Evolutionary conservation across 495 filamentous ascomycete species (phyloP), one percentile per base, ranked within the genome.

Genomic region (Aspergillus panamensis): DNA sequence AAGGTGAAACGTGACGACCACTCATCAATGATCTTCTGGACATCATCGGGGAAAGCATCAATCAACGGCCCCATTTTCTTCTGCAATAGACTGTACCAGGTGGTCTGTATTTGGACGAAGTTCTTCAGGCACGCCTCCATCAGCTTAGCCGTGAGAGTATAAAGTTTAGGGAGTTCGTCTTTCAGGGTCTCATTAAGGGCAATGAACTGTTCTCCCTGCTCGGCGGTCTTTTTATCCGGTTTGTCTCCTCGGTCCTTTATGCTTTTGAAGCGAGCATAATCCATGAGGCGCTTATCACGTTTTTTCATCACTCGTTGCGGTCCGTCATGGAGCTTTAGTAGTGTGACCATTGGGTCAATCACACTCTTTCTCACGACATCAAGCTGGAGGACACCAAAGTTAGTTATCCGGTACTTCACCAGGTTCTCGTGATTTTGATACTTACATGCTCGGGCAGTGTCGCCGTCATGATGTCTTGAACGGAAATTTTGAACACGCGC

Each of bases 121-220:
- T 88, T 90, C 55, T 80, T 82, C 32, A 96, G 73, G 58, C 89
- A 91, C 0, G 86, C 85, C 60, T 91, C 87, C 59, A 91, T 87
- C 47, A 96, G 72, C 62, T 85, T 87, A 51, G 85, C 87, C 1
- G 92, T 96, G 48, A 92, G 70, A 10, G 72, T 71, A 58, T 90
- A 96, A 12, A 99, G 83, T 64, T 86, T 89, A 10, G 94, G 94
- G 25, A 99, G 79, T 63, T 97, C 93, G 42, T 92, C 86, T 69
- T 96, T 97, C 56, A 97, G 76, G 0, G 91, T 88, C 32, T 96
- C 89, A 62, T 97, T 97, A 51, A 97, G 77, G 8, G 91, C 91
- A 50, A 87, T 78, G 67, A 94, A 97, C 66, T 92, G 87, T 58
- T 96, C 89, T 6, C 87, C 90, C 47, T 88, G 83, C 51, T 96